Evolutionary conservation across 1,139 yeast genomes (phyloP).

Genomic region (Geotrichum citri-aurantii): DNA sequence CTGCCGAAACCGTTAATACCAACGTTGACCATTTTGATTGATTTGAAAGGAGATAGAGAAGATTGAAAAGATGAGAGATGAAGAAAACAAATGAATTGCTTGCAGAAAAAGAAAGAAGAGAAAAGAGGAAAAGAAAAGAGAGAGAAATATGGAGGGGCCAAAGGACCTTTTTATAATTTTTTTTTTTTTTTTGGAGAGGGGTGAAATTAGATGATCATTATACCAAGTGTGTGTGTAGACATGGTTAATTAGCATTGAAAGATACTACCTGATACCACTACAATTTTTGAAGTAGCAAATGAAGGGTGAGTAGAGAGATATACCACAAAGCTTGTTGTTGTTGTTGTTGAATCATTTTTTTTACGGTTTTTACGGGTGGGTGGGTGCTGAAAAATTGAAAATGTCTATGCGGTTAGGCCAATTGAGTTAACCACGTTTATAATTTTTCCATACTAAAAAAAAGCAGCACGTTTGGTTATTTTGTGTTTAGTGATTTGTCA

Average conservation of each 20-base stretch:
- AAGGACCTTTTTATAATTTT: conserved; percentile 14
- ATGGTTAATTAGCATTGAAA: not conserved
- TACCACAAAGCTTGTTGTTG: not conserved
- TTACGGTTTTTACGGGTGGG: not conserved
- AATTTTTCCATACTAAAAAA: not conserved
- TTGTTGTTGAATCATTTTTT: not conserved
- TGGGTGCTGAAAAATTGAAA: not conserved
- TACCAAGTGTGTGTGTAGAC: not conserved
- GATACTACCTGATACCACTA: not conserved
- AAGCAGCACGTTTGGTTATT: not conserved
- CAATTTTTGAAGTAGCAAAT: not conserved
- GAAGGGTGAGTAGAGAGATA: not conserved
- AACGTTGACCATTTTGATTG: conserved; percentile 40
- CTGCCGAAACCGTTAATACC: conserved; percentile 92
- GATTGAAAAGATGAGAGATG: not conserved
- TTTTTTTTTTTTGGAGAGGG: not conserved
- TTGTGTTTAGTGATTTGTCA: not conserved
- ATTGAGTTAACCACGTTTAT: not conserved
- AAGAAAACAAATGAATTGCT: not conserved
- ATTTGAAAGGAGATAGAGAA: not conserved
- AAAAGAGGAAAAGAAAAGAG: conserved; percentile 5
- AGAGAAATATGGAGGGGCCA: conserved; percentile 9
- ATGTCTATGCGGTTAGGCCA: not conserved
- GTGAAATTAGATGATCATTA: not conserved
- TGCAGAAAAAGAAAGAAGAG: conserved; percentile 4